Evolutionary conservation across 441 rosid species (phyloP), one percentile per base, ranked within the genome.

Genomic region (Flueggea neowawraea): DNA sequence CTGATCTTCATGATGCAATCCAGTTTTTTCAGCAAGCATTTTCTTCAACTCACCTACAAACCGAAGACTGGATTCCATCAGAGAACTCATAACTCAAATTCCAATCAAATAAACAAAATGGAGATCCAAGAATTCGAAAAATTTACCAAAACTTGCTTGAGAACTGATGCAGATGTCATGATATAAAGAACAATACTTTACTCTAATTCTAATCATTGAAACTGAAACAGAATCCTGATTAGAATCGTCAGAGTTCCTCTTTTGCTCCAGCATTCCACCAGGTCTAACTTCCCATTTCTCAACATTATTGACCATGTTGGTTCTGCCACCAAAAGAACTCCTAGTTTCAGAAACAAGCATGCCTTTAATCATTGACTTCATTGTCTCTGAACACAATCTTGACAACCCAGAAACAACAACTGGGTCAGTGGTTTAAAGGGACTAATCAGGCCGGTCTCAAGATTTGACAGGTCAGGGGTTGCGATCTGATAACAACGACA

Each of bases 191-290:
- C 91, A 87, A 68, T 76, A 78, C 76, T 91, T 91, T 78, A 91
- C 87, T 74, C 85, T 83, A 62, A 91, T 90, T 73, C 89, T 82
- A 63, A 91, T 84, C 62, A 79, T 74, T 61, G 95, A 89, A 16
- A 88, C 80, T n/a, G 91, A 86, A 58, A 77, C 66, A 50, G 87
- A 58, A 68, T 39, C 54, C 54, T 78, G 81, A 72, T 82, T 84
- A 63, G 86, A 80, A 67, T 83, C 31, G 55, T 68, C 86, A 55
- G 87, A 76, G 68, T 63, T 81, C 15, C 97, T 82, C 67, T 84
- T 95, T 71, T 95, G 99, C 28, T 91, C 99, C 67, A 95, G 63
- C 99, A 95, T 91, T 47, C 99, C 99, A 7, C 99, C 99, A 10
- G 99, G 99, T 64, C 99, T 81, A 51, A 89, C 64, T 71, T 94